These are phyloP conservation scores for Sporisorium graminicola DNA, from an alignment of 1,284 basidiomycete genomes.

Conservation along the genomic window DNA sequence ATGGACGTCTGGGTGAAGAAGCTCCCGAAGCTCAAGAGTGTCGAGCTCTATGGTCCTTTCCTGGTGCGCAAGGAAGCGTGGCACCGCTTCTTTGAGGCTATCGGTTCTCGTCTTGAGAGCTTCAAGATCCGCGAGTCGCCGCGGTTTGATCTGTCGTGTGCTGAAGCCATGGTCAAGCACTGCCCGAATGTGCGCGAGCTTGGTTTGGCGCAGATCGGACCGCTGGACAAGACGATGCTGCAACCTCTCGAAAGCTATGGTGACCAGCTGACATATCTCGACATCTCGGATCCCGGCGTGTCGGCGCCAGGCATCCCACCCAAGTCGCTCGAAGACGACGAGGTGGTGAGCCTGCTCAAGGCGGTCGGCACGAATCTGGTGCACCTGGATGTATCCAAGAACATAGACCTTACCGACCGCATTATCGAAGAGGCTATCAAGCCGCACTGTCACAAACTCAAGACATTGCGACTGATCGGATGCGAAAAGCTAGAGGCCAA, in stretches of 20 bases:
- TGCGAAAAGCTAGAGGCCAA: slow-evolving; percentile 74
- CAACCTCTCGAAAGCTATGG: slow-evolving; percentile 70
- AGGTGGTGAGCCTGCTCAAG: slow-evolving; percentile 75
- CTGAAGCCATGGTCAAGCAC: slow-evolving; percentile 76
- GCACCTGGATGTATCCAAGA: slow-evolving; percentile 77
- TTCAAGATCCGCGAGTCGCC: slow-evolving; percentile 84
- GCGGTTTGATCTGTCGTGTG: slow-evolving; percentile 83
- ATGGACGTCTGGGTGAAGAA: slow-evolving; percentile 77
- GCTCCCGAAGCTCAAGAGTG: slow-evolving; percentile 77
- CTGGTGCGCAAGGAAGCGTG: slow-evolving; percentile 83
- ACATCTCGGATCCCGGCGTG: slow-evolving; percentile 75
- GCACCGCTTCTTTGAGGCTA: slow-evolving; percentile 79
- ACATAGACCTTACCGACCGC: slow-evolving; percentile 75
- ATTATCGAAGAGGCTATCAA: slow-evolving; percentile 78
- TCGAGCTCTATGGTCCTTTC: slow-evolving; percentile 90
- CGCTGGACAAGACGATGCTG: slow-evolving; percentile 69
- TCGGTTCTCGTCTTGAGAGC: slow-evolving; percentile 75
- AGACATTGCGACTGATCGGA: slow-evolving; percentile 75
- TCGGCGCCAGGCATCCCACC: slow-evolving; percentile 69
- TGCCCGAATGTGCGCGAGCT: slow-evolving; percentile 79
- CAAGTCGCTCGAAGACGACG: slow-evolving; percentile 74
- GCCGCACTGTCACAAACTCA: slow-evolving; percentile 74
- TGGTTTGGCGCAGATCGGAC: slow-evolving; percentile 83
- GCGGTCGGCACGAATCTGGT: slow-evolving; percentile 74
- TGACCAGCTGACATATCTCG: slow-evolving; percentile 73